Percentiles rank a stretch among this genome's conserved stretches.
phyloP scores from a whole-genome alignment of 306 rosid genomes.

The Pyrus bretschneideri region DNA sequence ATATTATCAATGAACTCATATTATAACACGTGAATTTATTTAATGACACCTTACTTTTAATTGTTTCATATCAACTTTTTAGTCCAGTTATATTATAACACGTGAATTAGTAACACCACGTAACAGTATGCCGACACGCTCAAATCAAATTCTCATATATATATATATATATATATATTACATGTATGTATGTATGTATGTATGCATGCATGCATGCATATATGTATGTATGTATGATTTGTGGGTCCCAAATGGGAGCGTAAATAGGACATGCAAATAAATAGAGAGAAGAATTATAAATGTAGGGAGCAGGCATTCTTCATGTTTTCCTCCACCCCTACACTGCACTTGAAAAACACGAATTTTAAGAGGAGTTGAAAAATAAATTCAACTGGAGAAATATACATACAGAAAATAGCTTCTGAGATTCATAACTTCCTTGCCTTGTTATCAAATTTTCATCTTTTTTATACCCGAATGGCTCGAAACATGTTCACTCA shows the following conservation, averaged over 20 bases:
- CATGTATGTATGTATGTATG: no score
- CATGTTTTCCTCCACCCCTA: not conserved
- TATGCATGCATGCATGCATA: no score
- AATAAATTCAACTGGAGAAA: not conserved
- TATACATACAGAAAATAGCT: not conserved
- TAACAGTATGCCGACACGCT: no score
- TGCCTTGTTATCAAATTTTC: not conserved
- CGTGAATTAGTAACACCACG: not conserved
- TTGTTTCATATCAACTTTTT: no score
- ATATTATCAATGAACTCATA: no score
- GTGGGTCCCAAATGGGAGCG: not conserved
- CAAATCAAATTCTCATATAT: not conserved
- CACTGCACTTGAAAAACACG: not conserved
- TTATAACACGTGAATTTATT: no score
- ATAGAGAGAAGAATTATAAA: conserved; percentile 9
- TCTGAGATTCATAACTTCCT: not conserved
- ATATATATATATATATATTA: no score
- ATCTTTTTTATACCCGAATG: conserved; percentile 28
- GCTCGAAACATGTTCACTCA: conserved; percentile 23
- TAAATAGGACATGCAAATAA: not conserved
- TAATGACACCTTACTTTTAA: no score
- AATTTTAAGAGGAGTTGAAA: not conserved
- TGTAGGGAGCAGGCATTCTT: not conserved
- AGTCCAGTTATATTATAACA: not conserved
- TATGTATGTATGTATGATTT: not conserved